Conservation (phyloP, 495 filamentous ascomycete genomes). For the Letharia lupina region DNA sequence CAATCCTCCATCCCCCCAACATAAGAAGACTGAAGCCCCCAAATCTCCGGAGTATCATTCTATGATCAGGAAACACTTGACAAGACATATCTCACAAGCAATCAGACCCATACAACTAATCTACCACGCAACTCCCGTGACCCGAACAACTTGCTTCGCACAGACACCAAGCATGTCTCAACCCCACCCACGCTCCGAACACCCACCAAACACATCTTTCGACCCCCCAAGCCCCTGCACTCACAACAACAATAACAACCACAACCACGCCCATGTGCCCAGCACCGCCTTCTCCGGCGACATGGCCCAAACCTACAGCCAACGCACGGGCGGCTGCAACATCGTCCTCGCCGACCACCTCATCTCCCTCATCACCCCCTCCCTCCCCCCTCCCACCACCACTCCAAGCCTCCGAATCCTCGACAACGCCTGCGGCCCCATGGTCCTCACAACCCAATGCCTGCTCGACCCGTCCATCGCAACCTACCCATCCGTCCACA, state of each 20-base stretch:
- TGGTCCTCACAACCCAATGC: slow-evolving; percentile 13
- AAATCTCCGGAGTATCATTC: neutral
- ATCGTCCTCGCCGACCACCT: slow-evolving; percentile 14
- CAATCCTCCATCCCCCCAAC: too few species aligned
- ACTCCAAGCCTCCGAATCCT: slow-evolving; percentile 13
- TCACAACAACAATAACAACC: neutral
- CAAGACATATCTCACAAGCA: neutral
- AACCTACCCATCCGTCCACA: slow-evolving; percentile 5
- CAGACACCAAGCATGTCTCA: neutral
- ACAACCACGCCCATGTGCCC: neutral
- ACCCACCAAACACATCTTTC: neutral
- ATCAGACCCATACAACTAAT: neutral
- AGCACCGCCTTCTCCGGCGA: slow-evolving; percentile 7
- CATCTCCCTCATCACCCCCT: slow-evolving; percentile 7
- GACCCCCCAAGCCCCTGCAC: neutral
- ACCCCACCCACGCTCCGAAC: neutral
- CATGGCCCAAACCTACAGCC: slow-evolving; percentile 19
- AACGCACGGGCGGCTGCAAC: slow-evolving; percentile 21
- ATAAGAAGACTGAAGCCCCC: neutral
- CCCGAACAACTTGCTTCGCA: neutral
- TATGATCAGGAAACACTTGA: neutral
- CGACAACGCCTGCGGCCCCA: slow-evolving; percentile 19
- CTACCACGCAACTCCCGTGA: neutral
- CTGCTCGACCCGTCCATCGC: neutral
- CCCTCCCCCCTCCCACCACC: slow-evolving; percentile 5